Base-by-base conservation (phyloP, 305 asterid genomes). In the Solanum hybrid region DNA sequence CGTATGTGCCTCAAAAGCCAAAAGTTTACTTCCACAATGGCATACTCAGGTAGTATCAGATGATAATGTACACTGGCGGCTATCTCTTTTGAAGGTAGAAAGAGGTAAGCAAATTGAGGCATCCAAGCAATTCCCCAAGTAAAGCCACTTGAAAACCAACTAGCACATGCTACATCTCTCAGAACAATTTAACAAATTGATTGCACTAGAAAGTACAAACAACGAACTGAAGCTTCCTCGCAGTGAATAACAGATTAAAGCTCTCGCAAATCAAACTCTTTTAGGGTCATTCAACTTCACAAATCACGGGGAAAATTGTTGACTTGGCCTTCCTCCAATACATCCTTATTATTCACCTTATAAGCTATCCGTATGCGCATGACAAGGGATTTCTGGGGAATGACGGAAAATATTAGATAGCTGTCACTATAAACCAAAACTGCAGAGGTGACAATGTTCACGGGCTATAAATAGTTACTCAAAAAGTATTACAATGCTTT, bases 321-420 rank as follows among this genome's bases (percentile, higher is more conserved):
- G 95, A 98, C 91, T 89, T 98, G 99, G 79, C 99, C 99, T 94
- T 98, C 98, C 93, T 98, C 99, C 85, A 95, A 91, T 84, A 94
- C 93, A 78, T 96, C 98, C 93, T 95, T 96, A 90, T 37, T 93
- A 51, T 95, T 94, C 91, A 88, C 91, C 95, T 95, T 96, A 90
- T 98, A 98, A 80, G 89, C 94, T 92, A 98, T 94, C 93, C 99
- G 93, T 82, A 95, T 11, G 82, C 99, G 98, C 99, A 98, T 96
- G 86, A 96, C 96, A 87, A 95, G 94, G 89, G 98, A 93, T 96
- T 97, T 97, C 98, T 97, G 96, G 85, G 35, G 91, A 88, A 86
- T 35, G 78, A 91, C 22, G 89, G 69, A 76, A 69, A 27, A 42
- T 38, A 69, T 88, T 86, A 86, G 81, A 72, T 17, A 82, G 69